Evolutionary conservation across 148 eudicot genomes (phyloP), one percentile per base, ranked within the genome.

Genomic region (Amaranthus palmeri): DNA sequence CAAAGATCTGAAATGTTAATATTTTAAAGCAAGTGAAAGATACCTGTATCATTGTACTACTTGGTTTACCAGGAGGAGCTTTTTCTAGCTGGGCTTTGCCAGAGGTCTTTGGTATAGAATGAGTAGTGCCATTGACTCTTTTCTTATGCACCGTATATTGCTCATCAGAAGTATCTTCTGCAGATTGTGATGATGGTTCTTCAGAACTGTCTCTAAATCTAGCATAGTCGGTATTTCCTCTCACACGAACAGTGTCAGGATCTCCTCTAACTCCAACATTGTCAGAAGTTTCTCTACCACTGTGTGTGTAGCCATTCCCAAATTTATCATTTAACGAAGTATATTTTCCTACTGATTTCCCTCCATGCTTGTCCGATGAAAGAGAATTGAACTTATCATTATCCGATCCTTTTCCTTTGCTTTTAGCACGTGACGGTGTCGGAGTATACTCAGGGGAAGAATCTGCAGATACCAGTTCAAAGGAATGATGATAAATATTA

Each of bases 101-200:
- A 65, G 14, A 54, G 56, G 67, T 65, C 59, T 65, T 69, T 42
- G 48, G 56, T 49, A 68, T 78, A 67, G 65, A 80, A 13, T 44
- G 73, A 47, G 75, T 68, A 54, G 48, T 79, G 14, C 72, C 83
- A 60, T 76, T 78, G 51, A 65, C 74, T 73, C 63, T 74, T 49
- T 71, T 82, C 58, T 64, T 72, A 54, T 71, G 52, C 59, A 42
- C 57, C 63, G 54, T 47, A 71, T 65, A 62, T 71, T 57, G 76
- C 75, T 72, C 52, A 60, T 79, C 85, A 74, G 76, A 77, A 53
- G 59, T 70, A 70, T 85, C 85, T 64, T 87, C 85, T 42, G 43
- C 76, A 61, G 92, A 86, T 68, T 92, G 78, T 54, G 93, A 86
- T 61, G 84, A 77, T 60, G 74, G 74, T 40, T 84, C 88, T 59